These are phyloP conservation scores for Papiliotrema laurentii DNA, from an alignment of 1,284 basidiomycete genomes.

Conservation along the genomic window DNA sequence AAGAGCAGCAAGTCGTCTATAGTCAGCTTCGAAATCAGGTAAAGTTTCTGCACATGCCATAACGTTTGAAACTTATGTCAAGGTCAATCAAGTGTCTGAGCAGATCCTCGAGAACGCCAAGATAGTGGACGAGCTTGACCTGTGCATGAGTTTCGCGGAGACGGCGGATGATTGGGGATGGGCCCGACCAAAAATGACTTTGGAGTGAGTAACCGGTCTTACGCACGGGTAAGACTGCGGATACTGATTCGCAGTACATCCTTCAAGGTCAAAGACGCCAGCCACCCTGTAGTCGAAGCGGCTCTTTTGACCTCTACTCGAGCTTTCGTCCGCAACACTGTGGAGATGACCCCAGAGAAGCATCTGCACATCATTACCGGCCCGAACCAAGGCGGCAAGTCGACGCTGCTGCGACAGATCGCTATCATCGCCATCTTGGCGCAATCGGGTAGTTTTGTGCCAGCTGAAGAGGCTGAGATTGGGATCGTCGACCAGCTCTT, in stretches of 20 bases:
- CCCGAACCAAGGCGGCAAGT: constrained; percentile 94
- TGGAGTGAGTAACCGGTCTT: constrained; percentile 56
- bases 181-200: constrained; percentile 64
- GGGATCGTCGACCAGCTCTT: constrained; percentile 90
- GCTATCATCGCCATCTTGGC: constrained; percentile 88
- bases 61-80: constrained; percentile 1
- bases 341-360: constrained; percentile 58
- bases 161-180: constrained; percentile 76
- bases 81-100: constrained; percentile 62
- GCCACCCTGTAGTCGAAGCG: constrained; percentile 90
- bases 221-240: too few species aligned
- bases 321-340: constrained; percentile 76
- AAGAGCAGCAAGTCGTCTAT: background rate
- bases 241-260: constrained; percentile 51
- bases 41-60: too few species aligned
- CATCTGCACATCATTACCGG: constrained; percentile 80
- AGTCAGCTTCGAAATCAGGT: constrained; percentile 12
- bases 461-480: constrained; percentile 70
- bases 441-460: constrained; percentile 89
- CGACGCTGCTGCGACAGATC: constrained; percentile 84
- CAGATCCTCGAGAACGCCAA: constrained; percentile 69
- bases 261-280: constrained; percentile 69
- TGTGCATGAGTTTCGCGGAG: constrained; percentile 73
- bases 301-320: constrained; percentile 72
- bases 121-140: constrained; percentile 84